phyloP scores from a whole-genome alignment of 345 rosid species.

The Mangifera indica region DNA sequence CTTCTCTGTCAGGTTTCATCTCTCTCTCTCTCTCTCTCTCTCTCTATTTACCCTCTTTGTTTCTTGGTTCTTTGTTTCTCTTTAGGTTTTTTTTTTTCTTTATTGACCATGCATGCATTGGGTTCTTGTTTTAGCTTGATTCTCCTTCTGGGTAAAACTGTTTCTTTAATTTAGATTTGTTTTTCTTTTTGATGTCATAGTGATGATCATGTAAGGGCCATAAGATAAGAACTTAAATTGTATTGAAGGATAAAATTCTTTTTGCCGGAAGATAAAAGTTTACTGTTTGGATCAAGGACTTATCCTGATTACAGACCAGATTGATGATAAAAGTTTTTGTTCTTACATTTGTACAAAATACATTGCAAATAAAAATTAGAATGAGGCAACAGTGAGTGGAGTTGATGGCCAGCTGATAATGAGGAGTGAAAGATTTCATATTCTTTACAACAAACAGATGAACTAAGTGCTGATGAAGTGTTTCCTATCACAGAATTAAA shows the following conservation, averaged over 20 bases:
- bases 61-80: background rate
- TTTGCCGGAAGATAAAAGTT: background rate
- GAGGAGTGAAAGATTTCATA: background rate
- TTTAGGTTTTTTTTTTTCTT: background rate
- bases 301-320: background rate
- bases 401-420: background rate
- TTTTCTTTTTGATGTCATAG: background rate
- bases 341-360: background rate
- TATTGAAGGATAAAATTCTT: background rate
- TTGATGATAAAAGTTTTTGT: background rate
- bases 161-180: background rate
- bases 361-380: background rate
- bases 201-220: background rate
- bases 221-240: background rate
- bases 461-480: background rate
- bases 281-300: background rate
- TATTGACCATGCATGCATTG: background rate
- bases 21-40: background rate
- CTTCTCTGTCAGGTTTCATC: slow-evolving; percentile 10
- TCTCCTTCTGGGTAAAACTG: too few relatives aligned
- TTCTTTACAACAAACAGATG: background rate
- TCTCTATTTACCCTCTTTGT: background rate
- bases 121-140: background rate
- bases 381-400: background rate
- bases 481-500: background rate